phyloP scores from a whole-genome alignment of 2,329 filamentous ascomycete species.

The Cytospora piceae region DNA sequence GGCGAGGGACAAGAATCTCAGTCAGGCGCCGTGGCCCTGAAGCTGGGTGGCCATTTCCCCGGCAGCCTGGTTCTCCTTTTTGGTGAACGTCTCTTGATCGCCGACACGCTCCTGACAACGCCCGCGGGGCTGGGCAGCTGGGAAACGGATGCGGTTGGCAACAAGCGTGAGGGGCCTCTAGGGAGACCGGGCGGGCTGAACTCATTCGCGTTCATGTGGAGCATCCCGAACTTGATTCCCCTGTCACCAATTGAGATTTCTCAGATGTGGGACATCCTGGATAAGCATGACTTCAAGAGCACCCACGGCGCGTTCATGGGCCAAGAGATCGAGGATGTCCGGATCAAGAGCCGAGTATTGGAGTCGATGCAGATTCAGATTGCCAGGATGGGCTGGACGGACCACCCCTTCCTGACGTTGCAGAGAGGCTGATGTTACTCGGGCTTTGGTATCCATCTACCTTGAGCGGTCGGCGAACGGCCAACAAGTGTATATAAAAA shows the following conservation, averaged over 20 bases:
- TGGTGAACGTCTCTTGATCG: slow-evolving; percentile 66
- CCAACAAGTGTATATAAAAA: background rate
- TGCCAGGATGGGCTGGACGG: slow-evolving; percentile 50
- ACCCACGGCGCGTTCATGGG: slow-evolving; percentile 71
- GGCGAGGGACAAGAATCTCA: background rate
- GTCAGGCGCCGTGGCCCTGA: slow-evolving; percentile 63
- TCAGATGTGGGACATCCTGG: slow-evolving; percentile 71
- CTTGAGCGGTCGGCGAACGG: background rate
- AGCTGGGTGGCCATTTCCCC: slow-evolving; percentile 79
- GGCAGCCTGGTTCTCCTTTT: slow-evolving; percentile 72
- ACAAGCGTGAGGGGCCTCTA: slow-evolving; percentile 33
- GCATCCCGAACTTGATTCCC: slow-evolving; percentile 75
- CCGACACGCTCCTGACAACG: slow-evolving; percentile 76
- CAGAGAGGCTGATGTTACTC: background rate
- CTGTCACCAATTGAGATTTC: slow-evolving; percentile 65
- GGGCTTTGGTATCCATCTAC: background rate
- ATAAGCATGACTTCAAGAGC: slow-evolving; percentile 62
- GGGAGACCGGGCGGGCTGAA: slow-evolving; percentile 50
- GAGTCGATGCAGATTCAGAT: slow-evolving; percentile 79
- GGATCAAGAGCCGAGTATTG: slow-evolving; percentile 67
- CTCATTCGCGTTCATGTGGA: slow-evolving; percentile 75
- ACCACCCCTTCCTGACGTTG: slow-evolving; percentile 45
- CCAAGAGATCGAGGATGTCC: slow-evolving; percentile 60
- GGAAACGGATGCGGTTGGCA: slow-evolving; percentile 47
- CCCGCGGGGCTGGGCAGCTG: slow-evolving; percentile 59